phyloP scores from a whole-genome alignment of 208 protist genomes.

The Sergeia podlipaevii region DNA sequence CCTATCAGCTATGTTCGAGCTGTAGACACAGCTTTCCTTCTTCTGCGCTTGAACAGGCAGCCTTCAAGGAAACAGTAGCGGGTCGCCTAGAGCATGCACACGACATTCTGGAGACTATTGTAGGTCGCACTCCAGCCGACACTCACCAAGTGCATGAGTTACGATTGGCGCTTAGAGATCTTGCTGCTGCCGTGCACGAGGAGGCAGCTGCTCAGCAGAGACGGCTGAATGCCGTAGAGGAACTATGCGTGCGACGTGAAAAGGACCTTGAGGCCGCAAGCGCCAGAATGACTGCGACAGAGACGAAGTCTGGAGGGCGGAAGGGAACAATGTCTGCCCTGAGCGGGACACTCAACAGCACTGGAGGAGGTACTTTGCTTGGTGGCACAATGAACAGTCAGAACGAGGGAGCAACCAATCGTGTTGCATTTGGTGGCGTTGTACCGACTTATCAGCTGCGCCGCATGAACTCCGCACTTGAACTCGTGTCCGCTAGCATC shows the following conservation, averaged over 20 bases:
- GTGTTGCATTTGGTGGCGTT: conserved; percentile 48
- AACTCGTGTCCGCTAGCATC: conserved; percentile 78
- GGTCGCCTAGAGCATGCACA: conserved; percentile 43
- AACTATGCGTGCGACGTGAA: conserved; percentile 16
- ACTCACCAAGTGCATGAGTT: conserved; percentile 24
- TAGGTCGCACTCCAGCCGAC: conserved; percentile 31
- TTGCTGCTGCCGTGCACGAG: conserved; percentile 69
- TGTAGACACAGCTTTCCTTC: conserved; percentile 75
- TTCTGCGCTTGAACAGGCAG: conserved; percentile 33
- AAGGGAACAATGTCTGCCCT: not conserved
- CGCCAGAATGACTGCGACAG: not conserved
- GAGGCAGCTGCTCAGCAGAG: conserved; percentile 51
- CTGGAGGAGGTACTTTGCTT: not conserved
- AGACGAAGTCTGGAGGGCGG: too few species aligned
- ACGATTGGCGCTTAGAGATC: conserved; percentile 40
- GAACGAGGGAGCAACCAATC: not conserved
- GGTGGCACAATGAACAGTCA: not conserved
- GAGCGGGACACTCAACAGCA: not conserved
- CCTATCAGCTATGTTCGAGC: conserved; percentile 68
- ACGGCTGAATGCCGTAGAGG: conserved; percentile 16
- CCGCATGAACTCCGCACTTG: conserved; percentile 62
- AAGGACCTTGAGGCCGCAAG: conserved; percentile 20
- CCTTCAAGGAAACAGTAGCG: conserved; percentile 72
- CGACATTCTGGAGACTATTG: conserved; percentile 32
- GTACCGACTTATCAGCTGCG: conserved; percentile 58